These are phyloP conservation scores for Malus orientalis DNA, from an alignment of 306 rosid genomes.

Conservation along the genomic window DNA sequence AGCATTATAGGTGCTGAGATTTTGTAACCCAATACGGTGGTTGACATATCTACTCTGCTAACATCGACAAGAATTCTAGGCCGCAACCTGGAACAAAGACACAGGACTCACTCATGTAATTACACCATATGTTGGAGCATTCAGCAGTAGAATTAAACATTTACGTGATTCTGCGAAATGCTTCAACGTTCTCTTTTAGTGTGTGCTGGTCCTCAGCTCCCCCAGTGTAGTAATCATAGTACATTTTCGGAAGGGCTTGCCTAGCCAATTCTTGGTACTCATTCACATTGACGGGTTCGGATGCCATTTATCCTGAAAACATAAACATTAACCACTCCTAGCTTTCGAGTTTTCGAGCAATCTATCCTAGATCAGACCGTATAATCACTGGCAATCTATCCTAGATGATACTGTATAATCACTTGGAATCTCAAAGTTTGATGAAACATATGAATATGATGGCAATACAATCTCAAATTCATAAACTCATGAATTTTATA, in stretches of 20 bases:
- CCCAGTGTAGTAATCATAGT: slow-evolving; percentile 46
- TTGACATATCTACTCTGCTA: slow-evolving; percentile 51
- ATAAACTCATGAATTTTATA: background rate
- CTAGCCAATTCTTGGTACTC: slow-evolving; percentile 56
- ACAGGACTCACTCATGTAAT: no score
- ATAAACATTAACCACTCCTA: background rate
- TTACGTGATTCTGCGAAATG: slow-evolving; percentile 50
- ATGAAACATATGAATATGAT: background rate
- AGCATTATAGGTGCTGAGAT: slow-evolving; percentile 51
- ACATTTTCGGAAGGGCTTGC: slow-evolving; percentile 53
- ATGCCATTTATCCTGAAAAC: slow-evolving; percentile 39
- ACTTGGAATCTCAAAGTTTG: background rate
- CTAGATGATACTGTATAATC: background rate
- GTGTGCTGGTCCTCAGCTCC: slow-evolving; percentile 66
- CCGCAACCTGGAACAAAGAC: slow-evolving; percentile 33
- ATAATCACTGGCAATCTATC: background rate
- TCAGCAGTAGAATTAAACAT: background rate
- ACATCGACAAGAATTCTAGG: slow-evolving; percentile 69
- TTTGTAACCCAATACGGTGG: slow-evolving; percentile 41
- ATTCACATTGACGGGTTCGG: slow-evolving; percentile 44
- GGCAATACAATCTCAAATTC: background rate
- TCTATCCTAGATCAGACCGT: background rate
- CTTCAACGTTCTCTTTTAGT: slow-evolving; percentile 43
- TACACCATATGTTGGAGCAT: background rate
- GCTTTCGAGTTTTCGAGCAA: background rate